phyloP scores from a whole-genome alignment of 1,139 yeast genomes.

The Blastobotrys persicus region DNA sequence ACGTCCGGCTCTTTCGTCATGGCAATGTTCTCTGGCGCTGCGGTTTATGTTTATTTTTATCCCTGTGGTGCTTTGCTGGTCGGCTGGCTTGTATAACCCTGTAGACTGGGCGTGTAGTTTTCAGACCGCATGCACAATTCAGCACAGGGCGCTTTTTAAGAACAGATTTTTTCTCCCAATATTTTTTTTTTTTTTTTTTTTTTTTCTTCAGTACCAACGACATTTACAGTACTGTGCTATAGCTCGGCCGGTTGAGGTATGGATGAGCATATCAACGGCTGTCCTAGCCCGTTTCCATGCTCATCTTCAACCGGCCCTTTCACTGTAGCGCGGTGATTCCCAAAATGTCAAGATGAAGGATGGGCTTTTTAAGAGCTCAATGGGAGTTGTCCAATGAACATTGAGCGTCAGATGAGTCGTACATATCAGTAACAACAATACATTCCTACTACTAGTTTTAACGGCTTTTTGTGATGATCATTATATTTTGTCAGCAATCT shows the following conservation, averaged over 20 bases:
- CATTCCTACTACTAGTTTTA: too few species aligned
- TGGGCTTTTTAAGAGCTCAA: slow-evolving; percentile 55
- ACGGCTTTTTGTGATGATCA: too few species aligned
- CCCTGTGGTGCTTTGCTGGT: too few species aligned
- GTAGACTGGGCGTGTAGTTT: too few species aligned
- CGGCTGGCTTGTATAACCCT: too few species aligned
- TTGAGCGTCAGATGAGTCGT: slow-evolving; percentile 59
- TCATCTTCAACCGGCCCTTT: neutral
- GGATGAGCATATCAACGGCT: slow-evolving; percentile 1
- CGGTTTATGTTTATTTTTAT: too few species aligned
- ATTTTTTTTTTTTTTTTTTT: slow-evolving; percentile 12
- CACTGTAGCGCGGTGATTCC: slow-evolving; percentile 35
- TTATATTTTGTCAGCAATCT: too few species aligned
- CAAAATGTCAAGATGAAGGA: slow-evolving; percentile 46
- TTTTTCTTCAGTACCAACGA: slow-evolving; percentile 16
- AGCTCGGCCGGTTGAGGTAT: slow-evolving; percentile 1
- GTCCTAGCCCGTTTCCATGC: slow-evolving; percentile 3
- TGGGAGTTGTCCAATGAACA: slow-evolving; percentile 49
- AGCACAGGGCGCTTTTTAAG: neutral
- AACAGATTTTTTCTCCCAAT: too few species aligned
- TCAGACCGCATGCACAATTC: too few species aligned
- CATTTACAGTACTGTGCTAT: slow-evolving; percentile 19
- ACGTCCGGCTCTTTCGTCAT: too few species aligned
- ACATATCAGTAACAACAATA: too few species aligned
- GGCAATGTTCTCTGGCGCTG: too few species aligned